A percentile compares a stretch with the other conserved stretches of the same genome.
Conservation (phyloP, 352 stramenopile species). For the Phytophthora kernoviae region DNA sequence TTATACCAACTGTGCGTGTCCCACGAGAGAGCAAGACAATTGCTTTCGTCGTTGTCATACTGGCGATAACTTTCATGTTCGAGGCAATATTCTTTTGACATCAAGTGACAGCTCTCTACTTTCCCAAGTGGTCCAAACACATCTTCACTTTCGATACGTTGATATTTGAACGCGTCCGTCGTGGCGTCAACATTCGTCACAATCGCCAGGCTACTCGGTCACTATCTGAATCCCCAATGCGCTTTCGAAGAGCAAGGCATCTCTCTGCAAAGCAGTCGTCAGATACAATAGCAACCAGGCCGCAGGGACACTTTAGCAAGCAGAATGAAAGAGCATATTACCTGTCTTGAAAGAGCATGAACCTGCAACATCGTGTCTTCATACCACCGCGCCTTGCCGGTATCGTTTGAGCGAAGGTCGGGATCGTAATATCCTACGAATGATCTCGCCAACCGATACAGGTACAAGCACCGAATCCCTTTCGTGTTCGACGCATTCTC, state of each 20-base stretch:
- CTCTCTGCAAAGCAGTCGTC: constrained; percentile 10
- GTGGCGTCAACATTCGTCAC: constrained; percentile 1
- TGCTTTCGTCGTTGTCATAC: constrained; percentile 2
- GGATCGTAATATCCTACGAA: background rate
- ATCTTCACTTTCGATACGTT: constrained; percentile 4
- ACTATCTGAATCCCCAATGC: background rate
- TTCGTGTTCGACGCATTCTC: constrained; percentile 11
- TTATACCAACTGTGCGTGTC: constrained; percentile 16
- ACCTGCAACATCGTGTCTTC: background rate
- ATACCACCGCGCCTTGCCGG: background rate
- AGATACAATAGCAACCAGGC: constrained; percentile 8
- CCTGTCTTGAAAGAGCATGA: constrained; percentile 6
- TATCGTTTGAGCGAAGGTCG: background rate
- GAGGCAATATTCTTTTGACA: constrained; percentile 21
- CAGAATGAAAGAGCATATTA: constrained; percentile 7
- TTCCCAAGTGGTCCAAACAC: constrained; percentile 12
- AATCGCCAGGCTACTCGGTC: background rate
- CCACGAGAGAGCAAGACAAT: constrained; percentile 2
- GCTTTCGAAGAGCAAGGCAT: constrained; percentile 12
- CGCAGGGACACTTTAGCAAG: constrained; percentile 8
- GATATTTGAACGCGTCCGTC: constrained; percentile 6
- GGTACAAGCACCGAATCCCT: constrained; percentile 10
- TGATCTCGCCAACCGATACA: constrained; percentile 7
- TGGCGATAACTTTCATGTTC: constrained; percentile 1
- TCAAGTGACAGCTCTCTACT: constrained; percentile 27